Evolutionary conservation across 768 basidiomycete species (phyloP), one percentile per base, ranked within the genome.

Genomic region (Chiua virens): DNA sequence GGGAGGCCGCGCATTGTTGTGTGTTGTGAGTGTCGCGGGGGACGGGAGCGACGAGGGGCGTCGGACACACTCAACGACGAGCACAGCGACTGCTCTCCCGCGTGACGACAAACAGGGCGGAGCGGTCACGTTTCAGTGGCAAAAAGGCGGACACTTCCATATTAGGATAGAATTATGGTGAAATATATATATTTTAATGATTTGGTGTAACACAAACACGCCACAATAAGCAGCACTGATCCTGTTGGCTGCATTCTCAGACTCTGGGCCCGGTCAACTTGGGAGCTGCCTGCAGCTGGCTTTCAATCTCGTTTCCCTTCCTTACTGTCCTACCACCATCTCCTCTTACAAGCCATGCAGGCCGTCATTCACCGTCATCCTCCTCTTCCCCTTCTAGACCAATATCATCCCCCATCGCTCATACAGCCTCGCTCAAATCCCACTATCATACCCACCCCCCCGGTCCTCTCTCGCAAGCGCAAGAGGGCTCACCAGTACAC

Each of bases 401-500:
- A 83, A 67, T 88, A 87, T 73, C 71, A 82, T 55, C 82, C 77
- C 60, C 82, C 81, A 65, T 75, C 83, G 40, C 72, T 74, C 62
- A 76, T 79, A 65, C 73, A 70, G 49, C 58, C 65, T 53, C 66
- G 65, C 43, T 38, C 58, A 52, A 73, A 73, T 65, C 81, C 83
- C 65, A 85, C 84, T 62, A 78, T 79, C 60, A 80, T 87, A 71
- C 80, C 83, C 51, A 87, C 87, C 38, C 85, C 89, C 50, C 82
- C 86, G 40, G 74, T 86, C 57, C 73, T 81, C 42, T 81, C 85
- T 56, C 84, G 89, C 76, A 91, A 91, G 73, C 84, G 89, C 59
- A 91, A 91, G 75, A 83, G 89, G 66, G 79, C 85, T 27, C 85
- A 86, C 61, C 86, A 89, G 61, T 88, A 80, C 69, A 86, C 85